Conservation (phyloP, 2,329 filamentous ascomycete species). For the Nemania serpens region DNA sequence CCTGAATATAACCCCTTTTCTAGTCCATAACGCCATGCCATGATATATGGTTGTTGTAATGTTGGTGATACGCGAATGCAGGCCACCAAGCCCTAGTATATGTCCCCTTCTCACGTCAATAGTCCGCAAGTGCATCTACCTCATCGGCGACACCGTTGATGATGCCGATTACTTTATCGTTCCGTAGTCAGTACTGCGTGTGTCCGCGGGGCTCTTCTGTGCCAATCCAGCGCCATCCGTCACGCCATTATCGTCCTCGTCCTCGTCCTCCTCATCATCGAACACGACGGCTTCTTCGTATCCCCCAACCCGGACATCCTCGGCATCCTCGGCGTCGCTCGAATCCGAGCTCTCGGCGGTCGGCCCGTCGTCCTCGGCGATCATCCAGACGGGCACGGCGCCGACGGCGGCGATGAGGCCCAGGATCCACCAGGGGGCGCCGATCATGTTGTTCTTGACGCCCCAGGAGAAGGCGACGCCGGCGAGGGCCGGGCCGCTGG, state of each 20-base stretch:
- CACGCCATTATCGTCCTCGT: conserved; percentile 11
- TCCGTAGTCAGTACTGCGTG: conserved; percentile 12
- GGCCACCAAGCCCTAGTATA: not conserved
- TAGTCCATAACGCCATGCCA: conserved; percentile 21
- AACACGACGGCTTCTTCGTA: conserved; percentile 36
- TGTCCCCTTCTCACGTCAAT: conserved; percentile 6
- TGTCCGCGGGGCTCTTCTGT: not conserved
- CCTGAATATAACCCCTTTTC: not conserved
- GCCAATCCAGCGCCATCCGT: conserved; percentile 21
- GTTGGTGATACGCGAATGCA: conserved; percentile 10
- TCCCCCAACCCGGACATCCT: conserved; percentile 41
- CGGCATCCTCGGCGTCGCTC: conserved; percentile 33
- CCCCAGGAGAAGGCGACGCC: conserved; percentile 78
- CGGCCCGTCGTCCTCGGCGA: conserved; percentile 76
- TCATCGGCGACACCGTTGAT: not conserved
- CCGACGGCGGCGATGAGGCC: conserved; percentile 66
- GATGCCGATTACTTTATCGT: conserved; percentile 6
- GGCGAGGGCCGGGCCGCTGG: conserved; percentile 74
- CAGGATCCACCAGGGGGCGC: conserved; percentile 83
- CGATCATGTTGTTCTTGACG: conserved; percentile 73
- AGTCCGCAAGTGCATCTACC: conserved; percentile 1
- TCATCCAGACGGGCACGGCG: conserved; percentile 72
- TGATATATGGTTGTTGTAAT: not conserved
- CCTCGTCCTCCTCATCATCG: conserved; percentile 39
- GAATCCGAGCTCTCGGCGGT: conserved; percentile 36